Evolutionary conservation across 768 basidiomycete species (phyloP).

Genomic region (Rhodotorula graminis): DNA sequence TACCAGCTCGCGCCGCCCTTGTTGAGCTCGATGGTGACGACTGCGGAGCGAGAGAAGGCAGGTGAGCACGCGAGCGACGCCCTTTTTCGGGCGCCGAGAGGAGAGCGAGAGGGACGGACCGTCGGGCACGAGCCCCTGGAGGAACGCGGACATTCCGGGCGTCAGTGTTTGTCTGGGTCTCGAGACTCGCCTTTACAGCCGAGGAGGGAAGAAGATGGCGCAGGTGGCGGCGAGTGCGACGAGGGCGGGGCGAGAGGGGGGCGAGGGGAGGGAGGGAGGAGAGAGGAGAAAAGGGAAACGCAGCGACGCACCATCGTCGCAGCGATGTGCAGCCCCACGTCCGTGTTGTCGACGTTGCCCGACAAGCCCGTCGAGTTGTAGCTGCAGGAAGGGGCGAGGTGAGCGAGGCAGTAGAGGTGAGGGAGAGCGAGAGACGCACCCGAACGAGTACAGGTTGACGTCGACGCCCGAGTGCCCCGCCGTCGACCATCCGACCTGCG

Average conservation of each 20-base stretch:
- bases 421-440: background rate
- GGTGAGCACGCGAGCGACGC: too few species aligned
- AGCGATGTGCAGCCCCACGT: conserved; percentile 41
- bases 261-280: too few species aligned
- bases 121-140: too few species aligned
- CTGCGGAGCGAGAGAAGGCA: background rate
- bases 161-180: too few species aligned
- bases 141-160: too few species aligned
- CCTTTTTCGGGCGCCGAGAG: too few species aligned
- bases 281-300: too few species aligned
- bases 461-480: conserved; percentile 42
- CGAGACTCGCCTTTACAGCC: too few species aligned
- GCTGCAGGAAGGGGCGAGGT: background rate
- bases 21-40: conserved; percentile 29
- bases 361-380: conserved; percentile 28
- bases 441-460: conserved; percentile 42
- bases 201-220: too few species aligned
- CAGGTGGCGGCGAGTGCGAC: too few species aligned
- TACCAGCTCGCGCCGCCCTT: conserved; percentile 18
- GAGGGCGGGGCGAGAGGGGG: too few species aligned
- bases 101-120: background rate
- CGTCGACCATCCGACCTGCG: conserved; percentile 44
- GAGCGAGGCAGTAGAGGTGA: background rate
- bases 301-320: conserved; percentile 23
- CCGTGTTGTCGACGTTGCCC: conserved; percentile 42